A percentile compares a stretch with the other conserved stretches of the same genome.
Conservation (phyloP, 345 rosid species). For the Lumnitzera racemosa region DNA sequence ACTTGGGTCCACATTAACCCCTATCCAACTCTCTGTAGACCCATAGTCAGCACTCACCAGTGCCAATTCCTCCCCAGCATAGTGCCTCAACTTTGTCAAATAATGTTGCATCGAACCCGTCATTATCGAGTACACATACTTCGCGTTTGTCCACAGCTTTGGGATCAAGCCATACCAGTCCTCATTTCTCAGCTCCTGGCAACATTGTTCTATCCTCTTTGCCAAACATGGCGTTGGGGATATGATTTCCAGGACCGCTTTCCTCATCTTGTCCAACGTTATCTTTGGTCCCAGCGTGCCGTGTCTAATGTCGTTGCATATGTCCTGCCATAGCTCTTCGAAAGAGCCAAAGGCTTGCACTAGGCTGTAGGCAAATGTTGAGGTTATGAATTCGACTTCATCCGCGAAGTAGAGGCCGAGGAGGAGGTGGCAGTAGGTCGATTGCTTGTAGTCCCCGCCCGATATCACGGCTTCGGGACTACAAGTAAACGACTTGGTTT, state of each 20-base stretch:
- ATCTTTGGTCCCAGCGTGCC: slow-evolving; percentile 53
- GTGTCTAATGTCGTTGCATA: slow-evolving; percentile 51
- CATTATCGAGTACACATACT: slow-evolving; percentile 87
- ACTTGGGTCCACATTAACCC: slow-evolving; percentile 74
- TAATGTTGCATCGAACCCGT: slow-evolving; percentile 90
- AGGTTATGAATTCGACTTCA: slow-evolving; percentile 66
- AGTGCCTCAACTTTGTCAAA: slow-evolving; percentile 63
- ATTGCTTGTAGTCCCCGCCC: slow-evolving; percentile 69
- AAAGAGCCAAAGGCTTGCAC: slow-evolving; percentile 72
- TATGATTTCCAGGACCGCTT: slow-evolving; percentile 50
- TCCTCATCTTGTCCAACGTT: slow-evolving; percentile 39
- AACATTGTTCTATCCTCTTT: slow-evolving; percentile 32
- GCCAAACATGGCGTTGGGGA: slow-evolving; percentile 53
- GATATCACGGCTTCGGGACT: slow-evolving; percentile 79
- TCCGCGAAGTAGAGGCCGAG: slow-evolving; percentile 60
- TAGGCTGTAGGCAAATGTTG: slow-evolving; percentile 76
- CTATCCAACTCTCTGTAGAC: slow-evolving; percentile 95
- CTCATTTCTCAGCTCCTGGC: slow-evolving; percentile 31
- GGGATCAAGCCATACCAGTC: slow-evolving; percentile 61
- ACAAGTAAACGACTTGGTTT: slow-evolving; percentile 66
- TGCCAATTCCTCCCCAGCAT: slow-evolving; percentile 50
- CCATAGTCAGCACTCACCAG: slow-evolving; percentile 88
- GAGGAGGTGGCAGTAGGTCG: slow-evolving; percentile 87
- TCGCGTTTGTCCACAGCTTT: slow-evolving; percentile 81
- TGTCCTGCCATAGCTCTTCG: slow-evolving; percentile 72